Evolutionary conservation across 2,329 filamentous ascomycete genomes (phyloP).

Genomic region (Fusarium floridanum): DNA sequence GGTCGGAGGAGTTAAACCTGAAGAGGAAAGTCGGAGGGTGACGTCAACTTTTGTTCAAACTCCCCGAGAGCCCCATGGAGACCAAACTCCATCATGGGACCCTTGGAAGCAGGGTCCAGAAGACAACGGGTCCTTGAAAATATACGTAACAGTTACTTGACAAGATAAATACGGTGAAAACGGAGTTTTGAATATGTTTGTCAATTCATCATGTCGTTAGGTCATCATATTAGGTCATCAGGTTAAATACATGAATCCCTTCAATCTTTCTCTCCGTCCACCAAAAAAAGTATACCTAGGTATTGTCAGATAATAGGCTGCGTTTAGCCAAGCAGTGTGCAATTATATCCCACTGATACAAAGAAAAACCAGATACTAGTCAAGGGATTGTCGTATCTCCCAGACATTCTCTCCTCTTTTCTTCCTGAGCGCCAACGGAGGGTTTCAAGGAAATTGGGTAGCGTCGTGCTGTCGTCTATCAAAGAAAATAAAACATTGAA

Average conservation of each 20-base stretch:
- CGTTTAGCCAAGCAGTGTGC: slow-evolving; percentile 10
- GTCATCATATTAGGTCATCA: slow-evolving; percentile 40
- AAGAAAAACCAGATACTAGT: slow-evolving; percentile 1
- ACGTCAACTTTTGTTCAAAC: slow-evolving; percentile 33
- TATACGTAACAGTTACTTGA: background rate
- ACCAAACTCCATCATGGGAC: slow-evolving; percentile 8
- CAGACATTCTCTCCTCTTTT: slow-evolving; percentile 3
- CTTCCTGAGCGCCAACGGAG: slow-evolving; percentile 17
- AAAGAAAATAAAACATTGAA: slow-evolving; percentile 3
- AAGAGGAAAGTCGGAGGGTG: slow-evolving; percentile 25
- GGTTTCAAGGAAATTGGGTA: slow-evolving; percentile 10
- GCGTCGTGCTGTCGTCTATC: slow-evolving; percentile 35
- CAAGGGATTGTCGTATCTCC: slow-evolving; percentile 15
- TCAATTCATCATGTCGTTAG: slow-evolving; percentile 39
- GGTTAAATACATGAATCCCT: slow-evolving; percentile 35
- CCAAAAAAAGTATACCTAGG: background rate
- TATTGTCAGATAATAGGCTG: slow-evolving; percentile 9
- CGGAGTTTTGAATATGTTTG: background rate
- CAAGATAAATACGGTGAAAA: background rate
- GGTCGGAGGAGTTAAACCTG: background rate
- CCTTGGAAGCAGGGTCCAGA: slow-evolving; percentile 6
- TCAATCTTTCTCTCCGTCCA: background rate
- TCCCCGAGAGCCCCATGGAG: background rate
- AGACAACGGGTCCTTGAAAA: background rate
- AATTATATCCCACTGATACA: slow-evolving; percentile 10